Percentiles rank a stretch among this genome's conserved stretches.
These are phyloP conservation scores for Metarhizium sp. DNA, from an alignment of 2,329 filamentous ascomycete genomes.

Conservation along the genomic window DNA sequence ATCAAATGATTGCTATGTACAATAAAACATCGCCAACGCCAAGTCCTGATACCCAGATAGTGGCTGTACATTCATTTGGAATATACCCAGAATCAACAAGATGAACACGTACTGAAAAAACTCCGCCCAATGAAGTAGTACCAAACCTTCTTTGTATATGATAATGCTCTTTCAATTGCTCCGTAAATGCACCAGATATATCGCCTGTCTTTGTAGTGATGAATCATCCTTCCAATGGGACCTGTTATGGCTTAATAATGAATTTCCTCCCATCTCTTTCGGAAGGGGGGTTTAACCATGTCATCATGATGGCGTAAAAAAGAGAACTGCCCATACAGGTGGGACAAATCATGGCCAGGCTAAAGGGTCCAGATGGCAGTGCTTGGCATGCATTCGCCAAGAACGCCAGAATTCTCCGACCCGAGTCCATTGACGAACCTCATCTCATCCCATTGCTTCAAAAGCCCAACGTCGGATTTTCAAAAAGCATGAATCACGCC, in stretches of 20 bases:
- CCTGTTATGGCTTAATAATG: not conserved
- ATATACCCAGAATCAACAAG: not conserved
- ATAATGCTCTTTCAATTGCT: not conserved
- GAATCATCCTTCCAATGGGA: not conserved
- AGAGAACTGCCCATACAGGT: not conserved
- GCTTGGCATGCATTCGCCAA: not conserved
- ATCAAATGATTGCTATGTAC: not conserved
- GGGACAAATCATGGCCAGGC: not conserved
- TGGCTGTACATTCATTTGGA: not conserved
- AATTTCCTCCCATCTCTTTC: not conserved
- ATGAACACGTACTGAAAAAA: slow-evolving; percentile 2
- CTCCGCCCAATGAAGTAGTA: slow-evolving; percentile 6
- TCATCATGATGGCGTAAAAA: not conserved
- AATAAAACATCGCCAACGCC: not conserved
- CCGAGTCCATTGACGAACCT: not conserved
- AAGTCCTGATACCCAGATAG: not conserved
- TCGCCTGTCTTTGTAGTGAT: not conserved
- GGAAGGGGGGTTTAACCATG: not conserved
- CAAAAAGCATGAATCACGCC: not conserved
- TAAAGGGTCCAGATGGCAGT: not conserved
- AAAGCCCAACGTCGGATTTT: not conserved
- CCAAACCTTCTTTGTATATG: not conserved
- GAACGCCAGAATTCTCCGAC: not conserved
- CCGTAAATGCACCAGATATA: not conserved
- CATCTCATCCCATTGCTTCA: not conserved